Evolutionary conservation across 768 basidiomycete genomes (phyloP).

Genomic region (Mrakia hoshinonis): DNA sequence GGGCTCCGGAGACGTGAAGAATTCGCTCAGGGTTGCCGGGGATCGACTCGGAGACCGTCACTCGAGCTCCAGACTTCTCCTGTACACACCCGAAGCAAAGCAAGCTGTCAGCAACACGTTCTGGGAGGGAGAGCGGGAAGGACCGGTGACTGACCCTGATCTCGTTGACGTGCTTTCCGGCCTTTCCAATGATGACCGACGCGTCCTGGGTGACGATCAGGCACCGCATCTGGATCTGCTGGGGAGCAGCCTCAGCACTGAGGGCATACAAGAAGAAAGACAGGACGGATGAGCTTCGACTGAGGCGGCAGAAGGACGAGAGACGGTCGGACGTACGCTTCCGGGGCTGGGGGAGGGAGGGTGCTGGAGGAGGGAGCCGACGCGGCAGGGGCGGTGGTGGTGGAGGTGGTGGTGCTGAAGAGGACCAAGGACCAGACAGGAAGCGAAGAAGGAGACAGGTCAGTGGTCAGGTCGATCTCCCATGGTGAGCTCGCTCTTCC

Average conservation of each 20-base stretch:
- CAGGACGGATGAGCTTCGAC: not conserved
- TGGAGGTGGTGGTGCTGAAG: not conserved
- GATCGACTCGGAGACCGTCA: conserved; percentile 96
- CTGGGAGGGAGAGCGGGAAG: too few species aligned
- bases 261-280: not conserved
- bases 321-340: conserved; percentile 3
- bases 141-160: conserved; percentile 58
- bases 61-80: conserved; percentile 80
- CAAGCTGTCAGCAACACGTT: too few species aligned
- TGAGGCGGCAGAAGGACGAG: not conserved
- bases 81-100: too few species aligned
- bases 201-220: conserved; percentile 99
- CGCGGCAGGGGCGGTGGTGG: conserved; percentile 1
- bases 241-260: conserved; percentile 36
- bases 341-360: conserved; percentile 11
- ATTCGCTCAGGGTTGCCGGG: conserved; percentile 99
- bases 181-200: conserved; percentile 96
- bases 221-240: conserved; percentile 84
- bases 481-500: not conserved
- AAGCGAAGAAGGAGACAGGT: not conserved
- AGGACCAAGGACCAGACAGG: not conserved
- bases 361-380: conserved; percentile 9
- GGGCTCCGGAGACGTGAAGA: conserved; percentile 85
- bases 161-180: conserved; percentile 92
- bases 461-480: not conserved